A percentile compares a stretch with the other conserved stretches of the same genome.
These are phyloP conservation scores for Rostrohypoxylon terebratum DNA, from an alignment of 495 filamentous ascomycete genomes.

Conservation along the genomic window DNA sequence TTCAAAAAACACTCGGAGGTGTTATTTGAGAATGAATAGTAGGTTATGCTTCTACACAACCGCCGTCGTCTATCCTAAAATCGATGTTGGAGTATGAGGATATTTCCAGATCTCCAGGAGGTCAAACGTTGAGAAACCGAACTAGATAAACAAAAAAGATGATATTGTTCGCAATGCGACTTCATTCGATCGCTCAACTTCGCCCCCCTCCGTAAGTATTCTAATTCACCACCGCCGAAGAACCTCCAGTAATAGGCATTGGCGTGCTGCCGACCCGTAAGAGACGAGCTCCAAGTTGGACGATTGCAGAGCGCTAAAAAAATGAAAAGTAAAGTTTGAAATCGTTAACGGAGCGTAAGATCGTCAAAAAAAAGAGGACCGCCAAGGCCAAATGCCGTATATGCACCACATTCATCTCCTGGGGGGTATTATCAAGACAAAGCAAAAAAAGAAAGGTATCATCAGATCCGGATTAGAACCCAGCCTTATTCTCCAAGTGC, in stretches of 20 bases:
- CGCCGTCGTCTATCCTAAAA: constrained; percentile 4
- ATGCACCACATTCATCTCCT: constrained; percentile 34
- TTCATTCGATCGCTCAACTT: background rate
- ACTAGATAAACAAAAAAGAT: background rate
- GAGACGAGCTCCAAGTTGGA: background rate
- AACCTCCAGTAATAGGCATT: background rate
- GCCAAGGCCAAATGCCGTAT: constrained; percentile 38
- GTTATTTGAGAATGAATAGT: constrained; percentile 15
- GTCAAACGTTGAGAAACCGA: background rate
- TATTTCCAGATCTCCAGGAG: constrained; percentile 17
- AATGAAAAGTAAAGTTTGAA: constrained; percentile 13
- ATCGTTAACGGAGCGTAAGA: constrained; percentile 46
- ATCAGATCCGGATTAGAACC: constrained; percentile 31
- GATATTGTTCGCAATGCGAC: background rate
- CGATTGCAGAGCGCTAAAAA: constrained; percentile 28
- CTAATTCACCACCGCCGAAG: constrained; percentile 2
- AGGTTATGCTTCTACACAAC: constrained; percentile 10
- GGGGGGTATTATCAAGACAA: constrained; percentile 47
- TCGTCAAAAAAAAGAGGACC: constrained; percentile 42
- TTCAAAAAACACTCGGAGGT: constrained; percentile 13
- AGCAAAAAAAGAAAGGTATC: constrained; percentile 37
- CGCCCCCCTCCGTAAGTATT: constrained; percentile 4
- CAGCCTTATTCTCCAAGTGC: constrained; percentile 21
- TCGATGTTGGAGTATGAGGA: constrained; percentile 4
- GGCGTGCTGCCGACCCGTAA: constrained; percentile 11